Conservation (phyloP, 2,329 filamentous ascomycete genomes). For the Neopestalotiopsis sp. region DNA sequence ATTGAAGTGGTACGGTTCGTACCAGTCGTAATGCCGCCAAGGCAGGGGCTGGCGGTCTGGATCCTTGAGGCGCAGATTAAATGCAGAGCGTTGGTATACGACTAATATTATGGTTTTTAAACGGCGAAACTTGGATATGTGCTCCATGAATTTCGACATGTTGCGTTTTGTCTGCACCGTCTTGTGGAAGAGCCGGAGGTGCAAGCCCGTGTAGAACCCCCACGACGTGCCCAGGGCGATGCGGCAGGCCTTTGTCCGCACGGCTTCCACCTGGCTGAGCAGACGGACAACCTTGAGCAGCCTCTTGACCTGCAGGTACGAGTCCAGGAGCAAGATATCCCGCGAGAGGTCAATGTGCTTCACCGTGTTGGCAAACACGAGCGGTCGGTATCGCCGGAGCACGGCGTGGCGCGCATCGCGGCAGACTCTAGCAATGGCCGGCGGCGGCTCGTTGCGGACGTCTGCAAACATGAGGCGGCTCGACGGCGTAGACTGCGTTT, state of each 20-base stretch:
- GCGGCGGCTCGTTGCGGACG: constrained; percentile 49
- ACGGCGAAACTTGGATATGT: constrained; percentile 44
- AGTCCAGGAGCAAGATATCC: constrained; percentile 52
- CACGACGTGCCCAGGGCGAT: constrained; percentile 53
- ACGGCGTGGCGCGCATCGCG: constrained; percentile 49
- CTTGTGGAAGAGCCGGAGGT: constrained; percentile 50
- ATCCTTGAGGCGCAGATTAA: constrained; percentile 37
- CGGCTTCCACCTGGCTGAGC: constrained; percentile 49
- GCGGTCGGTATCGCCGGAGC: constrained; percentile 47
- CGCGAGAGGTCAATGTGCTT: constrained; percentile 51
- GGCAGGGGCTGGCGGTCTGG: constrained; percentile 24
- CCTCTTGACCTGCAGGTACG: constrained; percentile 52
- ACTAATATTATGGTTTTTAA: constrained; percentile 49
- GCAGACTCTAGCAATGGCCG: constrained; percentile 48
- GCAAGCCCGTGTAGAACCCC: constrained; percentile 50
- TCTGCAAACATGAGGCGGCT: constrained; percentile 53
- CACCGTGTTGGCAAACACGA: constrained; percentile 49
- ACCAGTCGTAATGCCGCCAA: constrained; percentile 44
- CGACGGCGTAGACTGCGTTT: constrained; percentile 42
- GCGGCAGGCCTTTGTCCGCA: constrained; percentile 44
- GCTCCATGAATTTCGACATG: constrained; percentile 46
- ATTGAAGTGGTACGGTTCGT: constrained; percentile 51
- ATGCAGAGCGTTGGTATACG: constrained; percentile 53
- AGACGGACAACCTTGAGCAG: constrained; percentile 51
- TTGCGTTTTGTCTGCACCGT: constrained; percentile 45